Percentiles rank a stretch among this genome's conserved stretches.
Conservation (phyloP, 2,329 filamentous ascomycete species). For the Fusarium dimerum region DNA sequence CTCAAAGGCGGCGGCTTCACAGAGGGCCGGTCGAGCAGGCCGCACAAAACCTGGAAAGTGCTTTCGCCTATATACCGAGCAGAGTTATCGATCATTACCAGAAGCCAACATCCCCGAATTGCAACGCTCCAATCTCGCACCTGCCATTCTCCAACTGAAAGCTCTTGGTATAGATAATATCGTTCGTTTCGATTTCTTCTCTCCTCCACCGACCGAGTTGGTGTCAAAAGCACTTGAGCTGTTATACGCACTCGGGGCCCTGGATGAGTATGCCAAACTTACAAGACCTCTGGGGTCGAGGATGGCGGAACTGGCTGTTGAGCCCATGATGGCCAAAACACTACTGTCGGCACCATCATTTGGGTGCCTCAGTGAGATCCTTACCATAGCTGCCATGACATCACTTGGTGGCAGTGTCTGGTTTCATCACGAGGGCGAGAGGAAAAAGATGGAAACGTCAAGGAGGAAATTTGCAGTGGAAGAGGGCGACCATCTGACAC, state of each 20-base stretch:
- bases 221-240: constrained; percentile 85
- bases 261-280: constrained; percentile 88
- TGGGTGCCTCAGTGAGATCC: constrained; percentile 78
- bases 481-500: constrained; percentile 90
- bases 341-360: constrained; percentile 75
- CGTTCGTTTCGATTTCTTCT: constrained; percentile 85
- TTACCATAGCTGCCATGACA: constrained; percentile 93
- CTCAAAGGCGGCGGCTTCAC: constrained; percentile 90
- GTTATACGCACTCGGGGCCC: constrained; percentile 79
- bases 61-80: constrained; percentile 87
- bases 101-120: constrained; percentile 85
- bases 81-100: constrained; percentile 63
- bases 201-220: constrained; percentile 80
- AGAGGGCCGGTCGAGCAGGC: constrained; percentile 86
- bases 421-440: constrained; percentile 77
- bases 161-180: constrained; percentile 95
- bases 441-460: constrained; percentile 71
- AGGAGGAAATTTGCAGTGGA: constrained; percentile 84
- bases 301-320: constrained; percentile 91
- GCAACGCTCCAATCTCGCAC: constrained; percentile 86
- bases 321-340: constrained; percentile 94
- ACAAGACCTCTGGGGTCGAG: constrained; percentile 83
- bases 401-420: constrained; percentile 81
- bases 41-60: constrained; percentile 91
- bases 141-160: constrained; percentile 87